These are phyloP conservation scores for Xerocomellus chrysenteron DNA, from an alignment of 768 basidiomycete species.

Conservation along the genomic window DNA sequence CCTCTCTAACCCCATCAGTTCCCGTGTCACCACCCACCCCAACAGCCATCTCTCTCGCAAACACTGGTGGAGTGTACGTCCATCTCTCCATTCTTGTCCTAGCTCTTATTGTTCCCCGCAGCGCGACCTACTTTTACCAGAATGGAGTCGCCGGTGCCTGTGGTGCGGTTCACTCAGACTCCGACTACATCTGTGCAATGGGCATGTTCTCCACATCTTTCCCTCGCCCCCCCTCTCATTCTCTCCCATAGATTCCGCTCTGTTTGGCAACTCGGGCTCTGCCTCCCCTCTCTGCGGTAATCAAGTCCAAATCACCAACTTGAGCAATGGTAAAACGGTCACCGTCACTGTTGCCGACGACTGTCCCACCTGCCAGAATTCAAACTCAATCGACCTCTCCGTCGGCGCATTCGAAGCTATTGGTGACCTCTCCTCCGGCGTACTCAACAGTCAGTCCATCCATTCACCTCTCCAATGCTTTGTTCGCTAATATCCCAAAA, in stretches of 20 bases:
- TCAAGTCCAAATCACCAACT: conserved; percentile 62
- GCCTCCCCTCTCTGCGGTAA: conserved; percentile 64
- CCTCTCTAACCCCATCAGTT: too few species aligned
- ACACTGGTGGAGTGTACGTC: conserved; percentile 45
- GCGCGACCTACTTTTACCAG: conserved; percentile 71
- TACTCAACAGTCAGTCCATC: conserved; percentile 52
- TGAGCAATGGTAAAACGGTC: conserved; percentile 49
- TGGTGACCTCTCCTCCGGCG: conserved; percentile 43
- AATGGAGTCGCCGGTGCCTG: conserved; percentile 77
- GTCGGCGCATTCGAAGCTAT: conserved; percentile 61
- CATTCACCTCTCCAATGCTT: background rate
- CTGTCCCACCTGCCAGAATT: conserved; percentile 74
- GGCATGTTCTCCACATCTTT: conserved; percentile 37
- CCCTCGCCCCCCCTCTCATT: background rate
- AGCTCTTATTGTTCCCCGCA: conserved; percentile 21
- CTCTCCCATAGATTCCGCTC: conserved; percentile 41
- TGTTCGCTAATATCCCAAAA: conserved; percentile 9
- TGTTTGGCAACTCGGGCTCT: conserved; percentile 52
- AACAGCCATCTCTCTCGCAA: conserved; percentile 15
- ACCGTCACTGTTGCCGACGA: conserved; percentile 70
- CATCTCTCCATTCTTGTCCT: background rate
- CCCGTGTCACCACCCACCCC: background rate
- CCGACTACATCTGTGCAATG: conserved; percentile 59
- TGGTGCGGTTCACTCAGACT: conserved; percentile 59
- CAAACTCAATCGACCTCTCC: conserved; percentile 76